Conservation (phyloP, 106 monocot species). For the Apostasia shenzhenica region DNA sequence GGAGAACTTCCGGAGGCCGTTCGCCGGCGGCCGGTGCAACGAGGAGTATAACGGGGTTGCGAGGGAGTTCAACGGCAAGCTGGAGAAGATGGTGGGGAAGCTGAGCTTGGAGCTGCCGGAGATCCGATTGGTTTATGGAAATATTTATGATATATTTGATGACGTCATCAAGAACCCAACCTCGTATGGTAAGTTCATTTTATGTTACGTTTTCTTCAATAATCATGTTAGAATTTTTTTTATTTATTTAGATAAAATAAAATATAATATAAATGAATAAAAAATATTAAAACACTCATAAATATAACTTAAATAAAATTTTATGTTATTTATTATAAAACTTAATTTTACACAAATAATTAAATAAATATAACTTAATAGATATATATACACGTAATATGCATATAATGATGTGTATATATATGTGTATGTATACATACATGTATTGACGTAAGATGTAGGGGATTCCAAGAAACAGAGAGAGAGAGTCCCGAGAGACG, state of each 20-base stretch:
- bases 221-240: background rate
- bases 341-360: no score
- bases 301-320: no score
- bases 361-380: no score
- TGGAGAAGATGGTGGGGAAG: slow-evolving; percentile 18
- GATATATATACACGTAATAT: no score
- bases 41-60: slow-evolving; percentile 39
- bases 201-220: background rate
- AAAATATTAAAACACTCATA: no score
- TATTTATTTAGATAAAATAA: no score
- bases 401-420: no score
- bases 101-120: slow-evolving; percentile 15
- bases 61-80: slow-evolving; percentile 31
- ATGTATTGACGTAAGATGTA: background rate
- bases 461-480: background rate
- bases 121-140: slow-evolving; percentile 19
- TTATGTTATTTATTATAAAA: no score
- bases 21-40: slow-evolving; percentile 17
- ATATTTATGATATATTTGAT: slow-evolving; percentile 16
- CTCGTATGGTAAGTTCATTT: slow-evolving; percentile 37
- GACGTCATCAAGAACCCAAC: slow-evolving; percentile 27
- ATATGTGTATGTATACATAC: no score
- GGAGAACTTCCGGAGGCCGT: background rate
- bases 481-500: no score
- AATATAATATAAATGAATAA: background rate